phyloP scores from a whole-genome alignment of 352 stramenopile genomes.

The Phytophthora pinifolia region DNA sequence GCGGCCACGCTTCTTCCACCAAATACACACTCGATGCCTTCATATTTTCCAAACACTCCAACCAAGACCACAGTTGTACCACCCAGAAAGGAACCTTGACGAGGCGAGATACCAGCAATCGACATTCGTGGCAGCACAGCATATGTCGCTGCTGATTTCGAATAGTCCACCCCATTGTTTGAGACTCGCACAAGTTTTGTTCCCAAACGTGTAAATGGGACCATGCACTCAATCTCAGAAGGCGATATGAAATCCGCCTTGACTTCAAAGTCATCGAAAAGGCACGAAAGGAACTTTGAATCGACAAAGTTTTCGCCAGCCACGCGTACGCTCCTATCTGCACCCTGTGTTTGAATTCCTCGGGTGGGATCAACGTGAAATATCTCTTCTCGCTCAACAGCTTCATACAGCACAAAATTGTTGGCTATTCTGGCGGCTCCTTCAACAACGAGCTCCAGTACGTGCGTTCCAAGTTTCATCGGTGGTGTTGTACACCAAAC shows the following conservation, averaged over 20 bases:
- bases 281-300: slow-evolving; percentile 40
- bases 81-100: slow-evolving; percentile 30
- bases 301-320: slow-evolving; percentile 54
- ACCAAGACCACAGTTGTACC: slow-evolving; percentile 40
- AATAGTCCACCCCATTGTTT: slow-evolving; percentile 66
- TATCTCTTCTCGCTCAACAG: slow-evolving; percentile 36
- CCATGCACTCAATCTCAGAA: slow-evolving; percentile 47
- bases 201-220: slow-evolving; percentile 50
- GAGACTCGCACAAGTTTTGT: slow-evolving; percentile 43
- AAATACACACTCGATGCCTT: slow-evolving; percentile 47
- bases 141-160: slow-evolving; percentile 20
- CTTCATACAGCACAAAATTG: slow-evolving; percentile 35
- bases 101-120: slow-evolving; percentile 35
- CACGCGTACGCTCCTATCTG: slow-evolving; percentile 32
- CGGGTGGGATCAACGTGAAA: slow-evolving; percentile 24
- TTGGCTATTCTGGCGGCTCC: slow-evolving; percentile 18
- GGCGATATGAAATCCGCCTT: slow-evolving; percentile 43
- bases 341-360: slow-evolving; percentile 24
- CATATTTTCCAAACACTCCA: slow-evolving; percentile 38
- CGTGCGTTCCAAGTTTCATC: slow-evolving; percentile 31
- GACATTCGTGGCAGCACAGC: slow-evolving; percentile 39
- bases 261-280: slow-evolving; percentile 39
- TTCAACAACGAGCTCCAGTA: slow-evolving; percentile 34
- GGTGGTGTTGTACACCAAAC: slow-evolving; percentile 32
- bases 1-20: slow-evolving; percentile 28